Evolutionary conservation across 1,139 yeast genomes (phyloP).

Genomic region (Sugiyamaella sp.): DNA sequence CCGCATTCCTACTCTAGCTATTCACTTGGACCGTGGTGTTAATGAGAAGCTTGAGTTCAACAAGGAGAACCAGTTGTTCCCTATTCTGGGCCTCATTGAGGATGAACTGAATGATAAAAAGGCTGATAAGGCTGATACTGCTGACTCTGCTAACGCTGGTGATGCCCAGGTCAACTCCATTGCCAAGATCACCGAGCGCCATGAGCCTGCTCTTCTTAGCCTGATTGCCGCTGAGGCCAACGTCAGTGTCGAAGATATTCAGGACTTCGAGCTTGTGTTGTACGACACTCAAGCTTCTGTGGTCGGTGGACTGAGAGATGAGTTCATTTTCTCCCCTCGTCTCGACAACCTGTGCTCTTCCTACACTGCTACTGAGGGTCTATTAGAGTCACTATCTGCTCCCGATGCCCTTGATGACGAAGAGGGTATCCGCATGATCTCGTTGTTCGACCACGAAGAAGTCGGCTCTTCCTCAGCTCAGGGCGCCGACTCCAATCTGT

Average conservation of each 20-base stretch:
- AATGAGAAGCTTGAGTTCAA: conserved; percentile 83
- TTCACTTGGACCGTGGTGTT: conserved; percentile 81
- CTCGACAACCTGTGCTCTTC: conserved; percentile 90
- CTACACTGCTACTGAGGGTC: conserved; percentile 72
- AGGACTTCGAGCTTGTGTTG: conserved; percentile 88
- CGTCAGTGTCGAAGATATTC: conserved; percentile 58
- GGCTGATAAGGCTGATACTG: conserved; percentile 35
- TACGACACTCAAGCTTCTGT: conserved; percentile 83
- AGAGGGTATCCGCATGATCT: conserved; percentile 66
- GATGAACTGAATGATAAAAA: conserved; percentile 38
- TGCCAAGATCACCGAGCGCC: conserved; percentile 69
- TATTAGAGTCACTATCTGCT: conserved; percentile 55
- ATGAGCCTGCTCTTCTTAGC: conserved; percentile 68
- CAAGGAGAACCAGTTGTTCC: conserved; percentile 82
- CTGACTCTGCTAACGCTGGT: conserved; percentile 51
- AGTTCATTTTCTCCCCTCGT: conserved; percentile 91
- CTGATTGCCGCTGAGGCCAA: conserved; percentile 67
- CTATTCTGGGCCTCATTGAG: conserved; percentile 76
- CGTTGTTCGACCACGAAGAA: conserved; percentile 94
- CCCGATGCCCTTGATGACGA: conserved; percentile 48
- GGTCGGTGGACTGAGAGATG: conserved; percentile 87
- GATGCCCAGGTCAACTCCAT: conserved; percentile 62
- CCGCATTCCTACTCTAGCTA: conserved; percentile 93
- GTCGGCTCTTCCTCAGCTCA: conserved; percentile 92
- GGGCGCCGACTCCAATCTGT: conserved; percentile 92